phyloP scores from a whole-genome alignment of 1,284 basidiomycete genomes.

The Ceratorhiza oryzae-sativae region DNA sequence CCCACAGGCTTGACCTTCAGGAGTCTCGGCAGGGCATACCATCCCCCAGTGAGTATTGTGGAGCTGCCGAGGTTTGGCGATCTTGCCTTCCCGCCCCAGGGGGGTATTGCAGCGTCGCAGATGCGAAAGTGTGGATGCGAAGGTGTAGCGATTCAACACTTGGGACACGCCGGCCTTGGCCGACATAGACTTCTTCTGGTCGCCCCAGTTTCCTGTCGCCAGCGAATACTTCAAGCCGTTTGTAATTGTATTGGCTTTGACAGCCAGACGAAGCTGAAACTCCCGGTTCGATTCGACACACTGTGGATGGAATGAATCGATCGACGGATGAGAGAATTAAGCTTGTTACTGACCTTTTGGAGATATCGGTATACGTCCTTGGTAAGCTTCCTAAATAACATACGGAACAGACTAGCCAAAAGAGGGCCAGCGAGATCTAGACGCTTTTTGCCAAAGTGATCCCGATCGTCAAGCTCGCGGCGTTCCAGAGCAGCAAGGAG shows the following conservation, averaged over 20 bases:
- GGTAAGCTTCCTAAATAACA: conserved; percentile 96
- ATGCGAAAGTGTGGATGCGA: conserved; percentile 97
- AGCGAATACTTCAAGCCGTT: conserved; percentile 98
- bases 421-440: conserved; percentile 95
- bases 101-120: conserved; percentile 98
- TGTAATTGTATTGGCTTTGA: conserved; percentile 96
- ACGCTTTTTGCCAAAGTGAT: conserved; percentile 99
- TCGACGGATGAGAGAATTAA: conserved; percentile 1
- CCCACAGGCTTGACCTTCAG: conserved; percentile 99
- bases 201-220: conserved; percentile 99
- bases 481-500: conserved; percentile 92
- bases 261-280: conserved; percentile 90
- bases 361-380: conserved; percentile 97
- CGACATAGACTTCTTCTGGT: conserved; percentile 98
- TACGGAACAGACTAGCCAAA: conserved; percentile 94
- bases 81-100: conserved; percentile 97
- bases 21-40: conserved; percentile 99
- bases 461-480: conserved; percentile 96
- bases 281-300: conserved; percentile 97
- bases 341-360: conserved; percentile 74
- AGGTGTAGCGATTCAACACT: conserved; percentile 98
- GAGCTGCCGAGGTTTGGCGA: conserved; percentile 97
- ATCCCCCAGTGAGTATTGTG: conserved; percentile 99
- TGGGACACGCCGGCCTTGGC: conserved; percentile 99
- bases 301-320: conserved; percentile 53